These are phyloP conservation scores for Phytophthora uliginosa DNA, from an alignment of 352 stramenopile species.

Conservation along the genomic window DNA sequence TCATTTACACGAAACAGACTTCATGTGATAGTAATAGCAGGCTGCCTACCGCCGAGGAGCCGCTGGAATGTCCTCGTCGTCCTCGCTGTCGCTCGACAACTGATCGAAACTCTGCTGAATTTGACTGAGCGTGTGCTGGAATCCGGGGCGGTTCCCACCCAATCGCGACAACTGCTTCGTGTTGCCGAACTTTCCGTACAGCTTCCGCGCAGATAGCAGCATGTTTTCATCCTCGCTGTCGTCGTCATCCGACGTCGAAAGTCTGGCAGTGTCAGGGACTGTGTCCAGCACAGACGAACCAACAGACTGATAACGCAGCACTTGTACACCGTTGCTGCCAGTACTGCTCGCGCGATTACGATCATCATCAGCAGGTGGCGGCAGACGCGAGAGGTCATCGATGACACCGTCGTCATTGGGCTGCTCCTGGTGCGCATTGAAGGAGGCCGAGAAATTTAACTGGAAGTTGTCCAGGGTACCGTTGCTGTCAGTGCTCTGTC, in stretches of 20 bases:
- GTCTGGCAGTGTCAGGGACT: constrained; percentile 19
- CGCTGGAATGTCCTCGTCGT: constrained; percentile 16
- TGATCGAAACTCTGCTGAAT: constrained; percentile 73
- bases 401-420: not conserved
- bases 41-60: constrained; percentile 19
- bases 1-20: constrained; percentile 31
- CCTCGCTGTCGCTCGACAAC: constrained; percentile 61
- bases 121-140: constrained; percentile 68
- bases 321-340: constrained; percentile 29
- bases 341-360: constrained; percentile 30
- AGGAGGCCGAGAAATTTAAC: constrained; percentile 40
- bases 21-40: constrained; percentile 19
- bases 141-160: constrained; percentile 43
- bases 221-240: constrained; percentile 54
- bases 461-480: constrained; percentile 39
- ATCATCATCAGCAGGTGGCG: constrained; percentile 25
- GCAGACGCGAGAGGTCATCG: constrained; percentile 11
- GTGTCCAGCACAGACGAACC: constrained; percentile 43
- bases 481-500: constrained; percentile 29
- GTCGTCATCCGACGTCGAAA: constrained; percentile 29
- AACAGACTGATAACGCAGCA: constrained; percentile 34
- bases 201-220: constrained; percentile 47
- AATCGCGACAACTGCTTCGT: constrained; percentile 57
- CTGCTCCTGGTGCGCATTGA: constrained; percentile 34
- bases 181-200: constrained; percentile 61